phyloP scores from a whole-genome alignment of 306 rosid genomes.

The Cicer judaicum region DNA sequence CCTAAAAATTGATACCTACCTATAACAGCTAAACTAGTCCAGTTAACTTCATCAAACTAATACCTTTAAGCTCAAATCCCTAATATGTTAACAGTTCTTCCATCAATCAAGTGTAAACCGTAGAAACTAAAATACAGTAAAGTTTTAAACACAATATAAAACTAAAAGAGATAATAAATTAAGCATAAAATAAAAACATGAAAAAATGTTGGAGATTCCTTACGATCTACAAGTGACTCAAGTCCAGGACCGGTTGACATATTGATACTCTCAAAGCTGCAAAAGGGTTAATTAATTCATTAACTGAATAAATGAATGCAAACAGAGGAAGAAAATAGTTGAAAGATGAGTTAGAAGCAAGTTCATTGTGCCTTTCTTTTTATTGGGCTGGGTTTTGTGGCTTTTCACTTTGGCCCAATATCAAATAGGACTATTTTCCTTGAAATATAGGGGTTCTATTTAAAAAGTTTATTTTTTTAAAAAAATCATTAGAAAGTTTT shows the following conservation, averaged over 20 bases:
- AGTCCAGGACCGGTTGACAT: constrained; percentile 62
- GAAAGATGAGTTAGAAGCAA: no score
- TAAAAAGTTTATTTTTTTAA: no score
- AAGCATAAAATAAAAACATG: background rate
- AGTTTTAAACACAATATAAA: background rate
- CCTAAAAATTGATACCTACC: background rate
- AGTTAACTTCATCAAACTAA: background rate
- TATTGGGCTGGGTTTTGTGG: no score
- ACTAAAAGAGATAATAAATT: constrained; percentile 11
- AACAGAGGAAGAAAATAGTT: no score
- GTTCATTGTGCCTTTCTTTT: no score
- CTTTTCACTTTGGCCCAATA: no score
- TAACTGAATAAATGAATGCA: no score
- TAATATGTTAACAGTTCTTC: background rate
- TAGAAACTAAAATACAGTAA: background rate
- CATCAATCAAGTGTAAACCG: background rate
- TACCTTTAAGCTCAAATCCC: background rate
- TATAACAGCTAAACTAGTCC: background rate
- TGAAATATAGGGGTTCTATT: no score
- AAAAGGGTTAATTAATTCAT: no score
- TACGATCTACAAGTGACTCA: constrained; percentile 65
- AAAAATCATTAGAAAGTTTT: no score
- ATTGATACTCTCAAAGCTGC: background rate
- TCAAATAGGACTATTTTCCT: no score
- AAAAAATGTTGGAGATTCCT: constrained; percentile 13